Conservation (phyloP, 345 rosid species). For the Psidium friedrichsthalianum region DNA sequence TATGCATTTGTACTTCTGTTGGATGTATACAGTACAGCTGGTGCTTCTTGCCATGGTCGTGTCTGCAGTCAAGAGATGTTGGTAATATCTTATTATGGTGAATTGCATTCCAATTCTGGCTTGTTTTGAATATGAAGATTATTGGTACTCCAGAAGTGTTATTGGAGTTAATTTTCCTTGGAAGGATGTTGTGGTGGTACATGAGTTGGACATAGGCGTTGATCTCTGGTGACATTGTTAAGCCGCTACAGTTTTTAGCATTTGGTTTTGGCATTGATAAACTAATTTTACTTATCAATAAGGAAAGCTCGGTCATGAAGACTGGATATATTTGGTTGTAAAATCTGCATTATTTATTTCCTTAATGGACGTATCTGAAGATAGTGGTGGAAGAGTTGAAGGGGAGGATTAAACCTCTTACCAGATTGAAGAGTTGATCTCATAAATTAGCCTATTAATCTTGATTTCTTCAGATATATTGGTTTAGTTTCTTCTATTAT, state of each 20-base stretch:
- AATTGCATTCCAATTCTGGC: not conserved
- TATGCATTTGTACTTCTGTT: not conserved
- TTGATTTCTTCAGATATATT: not conserved
- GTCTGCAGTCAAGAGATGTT: not conserved
- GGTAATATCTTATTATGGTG: not conserved
- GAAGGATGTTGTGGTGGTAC: not conserved
- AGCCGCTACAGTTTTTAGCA: not conserved
- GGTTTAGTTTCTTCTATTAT: not conserved
- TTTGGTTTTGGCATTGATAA: not conserved
- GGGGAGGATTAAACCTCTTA: not conserved
- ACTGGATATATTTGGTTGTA: not conserved
- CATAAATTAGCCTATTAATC: not conserved
- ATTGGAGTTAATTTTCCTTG: not conserved
- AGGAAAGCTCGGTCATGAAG: not conserved
- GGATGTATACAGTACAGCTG: not conserved
- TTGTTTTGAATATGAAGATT: not conserved
- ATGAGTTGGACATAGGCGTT: not conserved
- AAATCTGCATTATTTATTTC: not conserved
- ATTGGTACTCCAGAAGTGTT: not conserved
- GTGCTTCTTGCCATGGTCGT: not conserved
- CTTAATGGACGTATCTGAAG: not conserved
- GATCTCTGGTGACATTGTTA: not conserved
- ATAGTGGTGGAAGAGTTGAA: not conserved
- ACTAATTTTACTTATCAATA: not conserved
- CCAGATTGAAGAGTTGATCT: not conserved